Percentiles rank a stretch among this genome's conserved stretches.
These are phyloP conservation scores for Alternaria dauci DNA, from an alignment of 2,329 filamentous ascomycete species.

Conservation along the genomic window DNA sequence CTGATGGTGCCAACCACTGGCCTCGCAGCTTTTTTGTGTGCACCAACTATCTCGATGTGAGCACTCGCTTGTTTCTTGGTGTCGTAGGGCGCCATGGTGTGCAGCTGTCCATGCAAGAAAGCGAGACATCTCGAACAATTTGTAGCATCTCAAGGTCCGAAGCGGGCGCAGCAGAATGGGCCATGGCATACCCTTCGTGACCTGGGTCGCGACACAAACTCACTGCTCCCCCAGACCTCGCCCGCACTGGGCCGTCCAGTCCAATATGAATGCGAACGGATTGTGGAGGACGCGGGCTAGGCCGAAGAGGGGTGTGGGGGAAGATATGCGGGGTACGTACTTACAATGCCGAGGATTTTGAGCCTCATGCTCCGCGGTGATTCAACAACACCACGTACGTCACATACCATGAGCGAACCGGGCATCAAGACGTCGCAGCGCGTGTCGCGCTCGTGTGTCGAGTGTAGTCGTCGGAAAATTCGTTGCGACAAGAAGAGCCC, in stretches of 20 bases:
- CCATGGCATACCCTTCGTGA: not conserved
- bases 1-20: constrained; percentile 23
- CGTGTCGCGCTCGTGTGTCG: constrained; percentile 18
- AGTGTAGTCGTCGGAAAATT: constrained; percentile 16
- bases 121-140: not conserved
- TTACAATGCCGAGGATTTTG: constrained; percentile 1
- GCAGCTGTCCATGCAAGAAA: not conserved
- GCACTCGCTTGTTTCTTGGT: constrained; percentile 10
- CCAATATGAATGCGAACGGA: constrained; percentile 17
- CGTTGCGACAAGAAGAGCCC: constrained; percentile 24
- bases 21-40: constrained; percentile 21
- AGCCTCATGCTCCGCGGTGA: constrained; percentile 14
- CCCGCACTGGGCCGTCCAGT: constrained; percentile 17
- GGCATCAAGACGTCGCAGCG: constrained; percentile 22
- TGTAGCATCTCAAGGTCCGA: not conserved
- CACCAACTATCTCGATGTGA: constrained; percentile 18
- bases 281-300: constrained; percentile 22
- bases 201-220: not conserved
- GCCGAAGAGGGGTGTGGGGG: not conserved
- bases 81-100: constrained; percentile 11
- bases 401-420: constrained; percentile 11
- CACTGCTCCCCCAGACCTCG: constrained; percentile 12
- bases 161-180: not conserved
- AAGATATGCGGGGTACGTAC: constrained; percentile 2
- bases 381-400: not conserved